phyloP scores from a whole-genome alignment of 805 yeast genomes.

The Suhomyces sp. region DNA sequence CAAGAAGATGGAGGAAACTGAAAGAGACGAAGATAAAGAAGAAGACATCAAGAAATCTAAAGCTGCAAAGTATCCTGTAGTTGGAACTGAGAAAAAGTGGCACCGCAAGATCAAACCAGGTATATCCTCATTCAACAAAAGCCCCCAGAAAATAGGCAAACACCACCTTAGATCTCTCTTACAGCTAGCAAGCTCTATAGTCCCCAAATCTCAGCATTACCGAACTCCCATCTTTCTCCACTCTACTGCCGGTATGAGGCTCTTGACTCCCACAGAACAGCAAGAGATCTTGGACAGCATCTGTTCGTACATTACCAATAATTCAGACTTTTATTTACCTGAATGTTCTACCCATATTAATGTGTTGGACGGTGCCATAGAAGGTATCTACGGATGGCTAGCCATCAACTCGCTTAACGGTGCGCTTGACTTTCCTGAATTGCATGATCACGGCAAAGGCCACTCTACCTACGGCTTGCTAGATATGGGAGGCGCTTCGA shows the following conservation, averaged over 20 bases:
- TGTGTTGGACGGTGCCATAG: slow-evolving; percentile 60
- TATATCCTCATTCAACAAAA: slow-evolving; percentile 46
- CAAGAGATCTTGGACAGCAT: slow-evolving; percentile 42
- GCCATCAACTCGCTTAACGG: slow-evolving; percentile 56
- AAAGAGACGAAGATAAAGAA: neutral
- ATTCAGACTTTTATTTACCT: slow-evolving; percentile 54
- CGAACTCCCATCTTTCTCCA: slow-evolving; percentile 69
- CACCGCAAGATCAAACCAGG: slow-evolving; percentile 55
- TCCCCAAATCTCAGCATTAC: slow-evolving; percentile 57
- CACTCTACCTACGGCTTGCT: slow-evolving; percentile 54
- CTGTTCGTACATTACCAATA: slow-evolving; percentile 46
- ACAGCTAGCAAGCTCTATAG: slow-evolving; percentile 44
- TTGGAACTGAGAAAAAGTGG: slow-evolving; percentile 43
- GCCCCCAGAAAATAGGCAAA: slow-evolving; percentile 50
- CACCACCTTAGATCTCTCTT: slow-evolving; percentile 51
- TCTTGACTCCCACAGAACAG: slow-evolving; percentile 52
- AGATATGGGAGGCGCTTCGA: slow-evolving; percentile 65
- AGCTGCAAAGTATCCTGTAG: slow-evolving; percentile 23
- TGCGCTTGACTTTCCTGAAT: slow-evolving; percentile 34
- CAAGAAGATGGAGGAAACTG: neutral
- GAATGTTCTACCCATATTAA: slow-evolving; percentile 60
- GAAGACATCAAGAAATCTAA: slow-evolving; percentile 1
- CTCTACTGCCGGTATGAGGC: slow-evolving; percentile 68
- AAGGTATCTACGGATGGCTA: slow-evolving; percentile 68
- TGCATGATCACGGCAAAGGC: slow-evolving; percentile 41